Evolutionary conservation across 78 protist species (phyloP).

Genomic region (Polysphondylium violaceum): DNA sequence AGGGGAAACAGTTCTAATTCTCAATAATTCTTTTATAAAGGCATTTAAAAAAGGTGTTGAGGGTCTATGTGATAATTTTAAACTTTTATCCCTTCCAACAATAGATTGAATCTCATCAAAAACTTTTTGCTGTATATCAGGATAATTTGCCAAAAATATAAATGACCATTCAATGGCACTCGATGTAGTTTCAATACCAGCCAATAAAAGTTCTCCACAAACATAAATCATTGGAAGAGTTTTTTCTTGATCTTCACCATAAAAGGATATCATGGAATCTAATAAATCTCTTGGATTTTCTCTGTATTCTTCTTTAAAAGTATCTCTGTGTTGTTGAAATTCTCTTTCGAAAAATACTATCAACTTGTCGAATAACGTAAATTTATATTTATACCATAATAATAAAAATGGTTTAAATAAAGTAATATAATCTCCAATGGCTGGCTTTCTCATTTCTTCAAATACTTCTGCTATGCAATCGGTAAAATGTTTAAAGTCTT

Average conservation of each 20-base stretch:
- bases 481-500: no score
- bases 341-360: no score
- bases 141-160: conserved; percentile 1
- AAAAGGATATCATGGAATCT: conserved; percentile 1
- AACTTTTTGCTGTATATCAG: conserved; percentile 1
- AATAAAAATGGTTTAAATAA: no score
- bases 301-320: no score
- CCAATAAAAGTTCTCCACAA: neutral
- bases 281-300: conserved; percentile 21
- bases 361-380: no score
- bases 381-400: no score
- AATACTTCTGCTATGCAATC: no score
- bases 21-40: conserved; percentile 30
- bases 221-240: neutral
- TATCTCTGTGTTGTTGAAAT: no score
- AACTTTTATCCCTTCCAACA: neutral
- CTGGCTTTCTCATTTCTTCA: no score
- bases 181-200: conserved; percentile 25
- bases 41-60: conserved; percentile 23
- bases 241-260: neutral
- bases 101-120: neutral
- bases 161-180: neutral
- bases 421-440: no score
- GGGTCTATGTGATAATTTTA: conserved; percentile 15
- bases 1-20: conserved; percentile 17